These are phyloP conservation scores for Calendula officinalis DNA, from an alignment of 129 eudicot species.

Conservation along the genomic window DNA sequence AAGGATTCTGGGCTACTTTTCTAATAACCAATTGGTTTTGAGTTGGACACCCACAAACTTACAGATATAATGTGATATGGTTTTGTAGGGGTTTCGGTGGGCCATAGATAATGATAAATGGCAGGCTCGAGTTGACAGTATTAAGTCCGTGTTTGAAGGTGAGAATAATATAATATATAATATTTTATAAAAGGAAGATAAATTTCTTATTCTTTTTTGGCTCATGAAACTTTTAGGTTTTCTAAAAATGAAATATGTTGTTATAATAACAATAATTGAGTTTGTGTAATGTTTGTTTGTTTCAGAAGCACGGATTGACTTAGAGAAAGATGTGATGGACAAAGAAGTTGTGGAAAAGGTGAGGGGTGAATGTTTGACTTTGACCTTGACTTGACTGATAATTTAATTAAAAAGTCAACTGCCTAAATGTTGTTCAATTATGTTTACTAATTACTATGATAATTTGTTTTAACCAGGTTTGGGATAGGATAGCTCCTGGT, in stretches of 20 bases:
- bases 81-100: conserved; percentile 85
- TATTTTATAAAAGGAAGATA: background rate
- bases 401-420: background rate
- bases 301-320: conserved; percentile 72
- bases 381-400: background rate
- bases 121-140: conserved; percentile 91
- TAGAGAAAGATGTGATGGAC: conserved; percentile 65
- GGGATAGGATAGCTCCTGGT: conserved; percentile 95
- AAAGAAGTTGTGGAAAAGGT: conserved; percentile 97
- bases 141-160: conserved; percentile 89
- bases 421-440: background rate
- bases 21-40: too few species aligned
- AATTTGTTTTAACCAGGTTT: conserved; percentile 49
- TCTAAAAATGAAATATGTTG: too few species aligned
- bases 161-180: conserved; percentile 1
- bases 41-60: too few species aligned
- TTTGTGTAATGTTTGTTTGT: conserved; percentile 2
- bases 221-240: too few species aligned
- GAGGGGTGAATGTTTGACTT: conserved; percentile 6
- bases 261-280: too few species aligned
- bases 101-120: conserved; percentile 90
- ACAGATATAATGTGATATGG: background rate
- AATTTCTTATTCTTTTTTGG: too few species aligned
- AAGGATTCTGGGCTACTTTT: too few species aligned
- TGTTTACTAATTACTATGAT: conserved; percentile 1